phyloP scores from a whole-genome alignment of 345 rosid genomes.

The Ailanthus altissimus region DNA sequence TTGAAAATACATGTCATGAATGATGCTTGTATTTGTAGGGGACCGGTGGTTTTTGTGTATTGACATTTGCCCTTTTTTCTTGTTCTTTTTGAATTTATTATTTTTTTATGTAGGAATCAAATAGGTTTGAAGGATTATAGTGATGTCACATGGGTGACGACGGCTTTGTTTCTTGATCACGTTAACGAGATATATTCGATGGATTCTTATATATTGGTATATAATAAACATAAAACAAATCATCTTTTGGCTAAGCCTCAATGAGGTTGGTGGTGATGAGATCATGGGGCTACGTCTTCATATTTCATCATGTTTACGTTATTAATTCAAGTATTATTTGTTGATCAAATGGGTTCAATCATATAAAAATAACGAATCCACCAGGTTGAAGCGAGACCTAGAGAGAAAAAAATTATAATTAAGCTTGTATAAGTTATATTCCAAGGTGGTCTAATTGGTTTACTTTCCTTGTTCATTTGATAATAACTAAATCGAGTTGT shows the following conservation, averaged over 20 bases:
- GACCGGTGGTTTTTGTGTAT: not conserved
- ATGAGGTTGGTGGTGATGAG: constrained; percentile 4
- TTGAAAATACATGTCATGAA: not conserved
- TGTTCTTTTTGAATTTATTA: not conserved
- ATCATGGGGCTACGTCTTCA: not conserved
- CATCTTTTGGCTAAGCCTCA: not conserved
- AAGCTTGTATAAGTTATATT: not conserved
- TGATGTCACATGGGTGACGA: constrained; percentile 3
- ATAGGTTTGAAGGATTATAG: not conserved
- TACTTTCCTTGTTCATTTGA: not conserved
- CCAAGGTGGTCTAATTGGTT: not conserved
- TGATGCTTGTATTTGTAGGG: not conserved
- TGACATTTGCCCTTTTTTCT: not conserved
- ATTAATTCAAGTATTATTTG: not conserved
- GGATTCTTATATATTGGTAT: not conserved
- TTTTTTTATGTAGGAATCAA: not conserved
- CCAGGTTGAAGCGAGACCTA: not conserved
- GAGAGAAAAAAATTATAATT: not conserved
- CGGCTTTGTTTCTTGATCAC: not conserved
- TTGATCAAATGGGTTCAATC: not conserved
- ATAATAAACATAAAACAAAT: not conserved
- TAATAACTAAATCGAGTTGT: not conserved
- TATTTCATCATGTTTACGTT: not conserved
- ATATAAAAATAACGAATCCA: not conserved
- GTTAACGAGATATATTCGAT: not conserved